phyloP scores from a whole-genome alignment of 371 early-diverging fungal species.

The Mucor velutinosus region DNA sequence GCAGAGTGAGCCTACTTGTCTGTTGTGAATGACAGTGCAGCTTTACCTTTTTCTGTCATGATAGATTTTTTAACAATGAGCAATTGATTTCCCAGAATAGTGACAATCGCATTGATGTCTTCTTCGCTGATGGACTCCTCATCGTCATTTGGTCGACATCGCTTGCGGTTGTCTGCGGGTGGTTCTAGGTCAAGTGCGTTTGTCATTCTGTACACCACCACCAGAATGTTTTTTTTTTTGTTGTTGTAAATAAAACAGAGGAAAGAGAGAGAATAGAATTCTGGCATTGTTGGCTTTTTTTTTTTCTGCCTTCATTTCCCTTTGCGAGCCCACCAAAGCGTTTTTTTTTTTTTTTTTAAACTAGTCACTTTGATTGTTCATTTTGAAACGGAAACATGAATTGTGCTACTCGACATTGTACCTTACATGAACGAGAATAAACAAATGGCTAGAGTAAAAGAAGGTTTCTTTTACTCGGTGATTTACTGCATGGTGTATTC shows the following conservation, averaged over 20 bases:
- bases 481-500: too few relatives aligned
- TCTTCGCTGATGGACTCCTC: background rate
- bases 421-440: background rate
- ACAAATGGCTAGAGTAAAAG: background rate
- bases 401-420: background rate
- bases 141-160: background rate
- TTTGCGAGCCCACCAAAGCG: background rate
- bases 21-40: too few relatives aligned
- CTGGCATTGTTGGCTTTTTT: background rate
- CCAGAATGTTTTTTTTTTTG: background rate
- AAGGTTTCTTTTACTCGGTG: too few relatives aligned
- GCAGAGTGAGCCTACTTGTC: too few relatives aligned
- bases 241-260: background rate
- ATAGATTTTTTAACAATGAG: conserved; percentile 4
- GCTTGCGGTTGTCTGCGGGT: background rate
- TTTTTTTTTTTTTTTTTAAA: background rate
- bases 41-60: background rate
- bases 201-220: background rate
- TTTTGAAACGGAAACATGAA: background rate
- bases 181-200: background rate
- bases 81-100: conserved; percentile 2
- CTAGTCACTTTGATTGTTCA: background rate
- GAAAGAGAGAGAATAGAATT: background rate
- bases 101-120: conserved; percentile 1
- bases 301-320: background rate